A percentile compares a stretch with the other conserved stretches of the same genome.
Conservation (phyloP, 805 yeast genomes). For the Candida orba region DNA sequence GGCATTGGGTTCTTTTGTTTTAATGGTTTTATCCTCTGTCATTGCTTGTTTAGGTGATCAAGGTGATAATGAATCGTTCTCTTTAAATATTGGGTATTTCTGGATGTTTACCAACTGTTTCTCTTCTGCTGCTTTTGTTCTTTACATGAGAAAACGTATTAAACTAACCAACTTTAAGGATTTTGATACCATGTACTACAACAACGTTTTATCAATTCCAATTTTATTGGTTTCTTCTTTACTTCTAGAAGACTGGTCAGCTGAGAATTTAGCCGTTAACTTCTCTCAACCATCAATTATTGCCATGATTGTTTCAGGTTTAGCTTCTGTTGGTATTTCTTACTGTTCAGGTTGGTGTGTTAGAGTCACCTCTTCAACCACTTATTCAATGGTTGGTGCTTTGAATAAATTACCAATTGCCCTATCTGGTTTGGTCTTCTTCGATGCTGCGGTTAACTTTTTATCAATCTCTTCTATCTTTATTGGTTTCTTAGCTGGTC, state of each 20-base stretch:
- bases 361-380: slow-evolving; percentile 96
- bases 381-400: slow-evolving; percentile 99
- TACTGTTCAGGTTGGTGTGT: slow-evolving; percentile 99
- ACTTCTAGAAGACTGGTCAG: slow-evolving; percentile 87
- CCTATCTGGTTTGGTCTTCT: slow-evolving; percentile 86
- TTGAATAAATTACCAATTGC: slow-evolving; percentile 97
- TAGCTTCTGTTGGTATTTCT: slow-evolving; percentile 92
- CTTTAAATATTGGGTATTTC: slow-evolving; percentile 71
- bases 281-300: slow-evolving; percentile 70
- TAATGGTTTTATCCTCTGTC: slow-evolving; percentile 94
- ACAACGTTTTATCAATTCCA: slow-evolving; percentile 90
- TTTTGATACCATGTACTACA: slow-evolving; percentile 97
- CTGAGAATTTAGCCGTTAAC: slow-evolving; percentile 65
- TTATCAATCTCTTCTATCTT: slow-evolving; percentile 85
- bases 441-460: slow-evolving; percentile 92
- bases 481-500: slow-evolving; percentile 91
- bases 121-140: slow-evolving; percentile 87
- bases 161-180: slow-evolving; percentile 95
- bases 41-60: slow-evolving; percentile 90
- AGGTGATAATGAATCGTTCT: slow-evolving; percentile 27
- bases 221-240: slow-evolving; percentile 72
- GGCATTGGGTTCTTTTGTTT: slow-evolving; percentile 80
- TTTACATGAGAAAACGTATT: slow-evolving; percentile 95
- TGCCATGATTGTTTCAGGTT: slow-evolving; percentile 85
- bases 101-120: slow-evolving; percentile 97